Evolutionary conservation across 805 yeast genomes (phyloP), one percentile per base, ranked within the genome.

Genomic region (Candida bentonensis): DNA sequence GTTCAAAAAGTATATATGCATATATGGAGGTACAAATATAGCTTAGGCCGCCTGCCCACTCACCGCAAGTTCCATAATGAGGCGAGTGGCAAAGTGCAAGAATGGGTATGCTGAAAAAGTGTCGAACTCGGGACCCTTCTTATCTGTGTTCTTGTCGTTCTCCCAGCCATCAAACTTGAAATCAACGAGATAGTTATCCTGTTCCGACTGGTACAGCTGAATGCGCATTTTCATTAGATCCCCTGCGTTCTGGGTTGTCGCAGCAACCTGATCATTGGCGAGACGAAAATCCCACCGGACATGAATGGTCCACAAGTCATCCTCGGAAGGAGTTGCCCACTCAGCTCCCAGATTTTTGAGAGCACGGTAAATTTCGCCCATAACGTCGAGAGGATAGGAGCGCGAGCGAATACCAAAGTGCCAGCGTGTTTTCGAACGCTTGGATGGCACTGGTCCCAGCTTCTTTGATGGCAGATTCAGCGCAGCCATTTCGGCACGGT

Each of bases 81-180:
- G 71, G 56, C 87, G 69, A 2, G 97, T 89, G 39, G 96, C 89
- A 55, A 89, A 67, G 61, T 92, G 95, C 56, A 92, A 67, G 61
- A 89, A 89, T 23, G 98, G 97, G 59, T 89, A 89, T 0, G 96
- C 96, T 41, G 92, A 80, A 57, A 87, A 86, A n/a, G 94, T 82
- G 47, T 86, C 79, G 51, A 82, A 89, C 15, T 49, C 46, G 42
- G 41, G 46, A n/a, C 23, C 15, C n/a, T 33, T 36, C 17, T 28
- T 26, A 17, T 44, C 51, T 5, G 47, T 27, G 33, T 40, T 47
- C 27, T 39, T 53, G 25, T 46, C 49, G 39, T 49, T 70, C 58
- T 88, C 96, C 95, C 96, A 89, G 1, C 97, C 97, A 60, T 89
- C 97, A 59, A 89, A 92, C 63, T 92, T 92, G 69, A 92, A 92